phyloP scores from a whole-genome alignment of 257 asterid species.

The Solanum ossicruentum region DNA sequence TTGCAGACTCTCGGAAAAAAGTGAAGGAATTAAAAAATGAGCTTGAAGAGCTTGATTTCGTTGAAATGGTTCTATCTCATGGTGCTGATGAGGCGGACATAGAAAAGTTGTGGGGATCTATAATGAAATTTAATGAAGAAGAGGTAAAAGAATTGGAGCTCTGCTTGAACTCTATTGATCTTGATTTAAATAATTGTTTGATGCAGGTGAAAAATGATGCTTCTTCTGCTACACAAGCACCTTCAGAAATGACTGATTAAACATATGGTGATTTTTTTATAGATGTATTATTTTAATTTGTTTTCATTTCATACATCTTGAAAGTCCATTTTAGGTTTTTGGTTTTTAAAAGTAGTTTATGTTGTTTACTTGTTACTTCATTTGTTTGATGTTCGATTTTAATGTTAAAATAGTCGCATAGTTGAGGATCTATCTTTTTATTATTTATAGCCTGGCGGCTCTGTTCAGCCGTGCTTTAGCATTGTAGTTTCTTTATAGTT shows the following conservation, averaged over 20 bases:
- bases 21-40: neutral
- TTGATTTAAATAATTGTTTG: neutral
- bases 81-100: no score
- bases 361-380: neutral
- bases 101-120: neutral
- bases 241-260: neutral
- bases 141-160: neutral
- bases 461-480: neutral
- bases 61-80: neutral
- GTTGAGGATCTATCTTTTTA: neutral
- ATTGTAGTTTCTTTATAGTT: neutral
- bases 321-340: neutral
- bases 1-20: neutral
- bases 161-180: neutral
- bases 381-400: neutral
- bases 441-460: no score
- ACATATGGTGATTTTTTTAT: neutral
- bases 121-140: neutral
- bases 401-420: neutral
- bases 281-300: neutral
- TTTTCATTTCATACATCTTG: neutral
- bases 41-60: neutral
- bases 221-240: neutral
- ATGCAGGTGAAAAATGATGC: neutral
- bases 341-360: neutral